Base-by-base conservation (phyloP, 2,329 filamentous ascomycete species). In the Zasmidium angulare region DNA sequence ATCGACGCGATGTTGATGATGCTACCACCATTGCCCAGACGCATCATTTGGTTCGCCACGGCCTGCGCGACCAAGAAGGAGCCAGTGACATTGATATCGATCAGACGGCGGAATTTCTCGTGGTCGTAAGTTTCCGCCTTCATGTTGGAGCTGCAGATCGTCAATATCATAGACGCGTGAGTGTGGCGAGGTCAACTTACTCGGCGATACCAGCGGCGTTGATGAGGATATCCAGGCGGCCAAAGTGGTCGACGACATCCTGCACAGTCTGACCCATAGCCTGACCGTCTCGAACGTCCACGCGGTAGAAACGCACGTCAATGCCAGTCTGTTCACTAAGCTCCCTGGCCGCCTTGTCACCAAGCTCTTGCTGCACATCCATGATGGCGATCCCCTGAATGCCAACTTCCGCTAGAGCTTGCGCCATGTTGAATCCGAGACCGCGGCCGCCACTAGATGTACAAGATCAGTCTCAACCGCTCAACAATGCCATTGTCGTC, bases 31-130 rank as follows among this genome's bases (percentile, higher is more conserved):
- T 86, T 87, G 70, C 83, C 82, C 57, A 85, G 83, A n/a, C 81
- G 79, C 77, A 92, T 91, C 88, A 91, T 91, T 54, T 73, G 68
- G 47, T 71, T 69, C 11, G 68, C 77, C n/a, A 72, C 73, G 21
- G 74, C 73, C 77, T 91, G 88, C 19, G 88, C 82, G 80, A 90
- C 87, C 64, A 92, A 79, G 82, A 93, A 93, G 3, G 88, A 88
- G 55, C 90, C 90, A 9, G 85, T 91, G 40, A 92, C 78, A 82
- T 93, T 93, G 80, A 93, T 91, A 74, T 93, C 89, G 68, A 93
- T 87, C 31, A 92, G 83, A 57, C 86, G 86, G 51, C 88, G 87
- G 83, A 91, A 93, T 82, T 89, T 90, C 74, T 86, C 84, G 24
- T 84, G 82, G 72, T 90, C 85, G 78, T 93, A 92, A 20, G 81